Conservation (phyloP, 2,329 filamentous ascomycete species). For the Diatrype stigma region DNA sequence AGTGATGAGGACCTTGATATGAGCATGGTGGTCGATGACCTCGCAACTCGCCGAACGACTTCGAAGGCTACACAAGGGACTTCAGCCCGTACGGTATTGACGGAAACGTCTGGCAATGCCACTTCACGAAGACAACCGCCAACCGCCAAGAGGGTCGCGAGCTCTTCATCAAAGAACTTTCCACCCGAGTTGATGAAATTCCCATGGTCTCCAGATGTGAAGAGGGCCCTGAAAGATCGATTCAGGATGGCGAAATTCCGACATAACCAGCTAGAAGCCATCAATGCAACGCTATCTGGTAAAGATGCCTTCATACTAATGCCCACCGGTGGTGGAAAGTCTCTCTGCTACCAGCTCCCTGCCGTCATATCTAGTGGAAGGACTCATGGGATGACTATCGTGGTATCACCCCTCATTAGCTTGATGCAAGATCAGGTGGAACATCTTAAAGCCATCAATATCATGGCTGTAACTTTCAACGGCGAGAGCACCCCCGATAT, state of each 20-base stretch:
- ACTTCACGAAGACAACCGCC: slow-evolving; percentile 28
- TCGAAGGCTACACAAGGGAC: slow-evolving; percentile 16
- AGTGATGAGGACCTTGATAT: slow-evolving; percentile 47
- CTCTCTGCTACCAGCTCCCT: slow-evolving; percentile 91
- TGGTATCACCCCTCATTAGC: slow-evolving; percentile 91
- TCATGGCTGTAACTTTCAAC: slow-evolving; percentile 80
- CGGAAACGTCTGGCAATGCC: slow-evolving; percentile 47
- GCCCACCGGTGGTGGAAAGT: slow-evolving; percentile 97
- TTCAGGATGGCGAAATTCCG: slow-evolving; percentile 87
- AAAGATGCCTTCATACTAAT: slow-evolving; percentile 94
- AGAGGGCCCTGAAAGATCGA: slow-evolving; percentile 70
- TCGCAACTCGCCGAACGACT: slow-evolving; percentile 40
- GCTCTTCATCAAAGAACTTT: slow-evolving; percentile 31
- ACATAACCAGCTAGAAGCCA: slow-evolving; percentile 87
- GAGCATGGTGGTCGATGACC: slow-evolving; percentile 47
- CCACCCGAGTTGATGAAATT: slow-evolving; percentile 57
- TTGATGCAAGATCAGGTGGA: slow-evolving; percentile 96
- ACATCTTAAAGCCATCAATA: slow-evolving; percentile 69
- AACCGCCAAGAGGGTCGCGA: slow-evolving; percentile 27
- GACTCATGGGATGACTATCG: slow-evolving; percentile 83
- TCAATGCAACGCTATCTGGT: slow-evolving; percentile 84
- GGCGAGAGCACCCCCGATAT: slow-evolving; percentile 64
- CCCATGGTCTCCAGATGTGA: slow-evolving; percentile 84
- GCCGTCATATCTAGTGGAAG: slow-evolving; percentile 77
- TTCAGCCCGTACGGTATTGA: slow-evolving; percentile 35